Conservation (phyloP, 768 basidiomycete genomes). For the Tricholomella constricta region DNA sequence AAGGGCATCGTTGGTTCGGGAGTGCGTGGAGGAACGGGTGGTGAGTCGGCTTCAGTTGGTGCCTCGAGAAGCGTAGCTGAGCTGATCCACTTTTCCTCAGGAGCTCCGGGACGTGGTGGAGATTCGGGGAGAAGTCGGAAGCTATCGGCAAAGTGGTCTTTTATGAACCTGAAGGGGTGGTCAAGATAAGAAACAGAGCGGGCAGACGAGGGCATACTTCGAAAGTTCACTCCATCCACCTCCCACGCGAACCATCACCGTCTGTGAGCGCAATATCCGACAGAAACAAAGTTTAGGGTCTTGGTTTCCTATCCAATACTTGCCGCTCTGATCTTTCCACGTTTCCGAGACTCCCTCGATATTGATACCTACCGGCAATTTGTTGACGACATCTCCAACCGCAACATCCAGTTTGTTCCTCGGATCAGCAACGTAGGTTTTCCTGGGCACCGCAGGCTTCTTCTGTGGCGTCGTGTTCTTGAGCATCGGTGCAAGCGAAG, state of each 20-base stretch:
- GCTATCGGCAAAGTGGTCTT: conserved; percentile 82
- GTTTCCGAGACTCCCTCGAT: conserved; percentile 79
- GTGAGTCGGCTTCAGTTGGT: conserved; percentile 36
- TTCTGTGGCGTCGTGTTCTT: conserved; percentile 49
- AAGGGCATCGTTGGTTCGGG: conserved; percentile 64
- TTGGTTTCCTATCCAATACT: conserved; percentile 95
- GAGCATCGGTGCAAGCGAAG: conserved; percentile 35
- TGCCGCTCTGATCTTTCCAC: conserved; percentile 92
- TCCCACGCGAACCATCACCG: conserved; percentile 95
- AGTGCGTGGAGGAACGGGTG: conserved; percentile 45
- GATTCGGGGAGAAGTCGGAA: conserved; percentile 74
- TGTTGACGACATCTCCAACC: conserved; percentile 90
- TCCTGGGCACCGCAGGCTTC: conserved; percentile 45
- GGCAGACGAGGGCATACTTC: conserved; percentile 54
- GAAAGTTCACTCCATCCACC: conserved; percentile 94
- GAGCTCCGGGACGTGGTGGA: conserved; percentile 49
- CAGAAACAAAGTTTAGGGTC: conserved; percentile 91
- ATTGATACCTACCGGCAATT: conserved; percentile 81
- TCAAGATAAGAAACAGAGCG: conserved; percentile 1
- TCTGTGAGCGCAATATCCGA: conserved; percentile 86
- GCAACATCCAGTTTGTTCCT: conserved; percentile 91
- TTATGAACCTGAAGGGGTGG: conserved; percentile 66
- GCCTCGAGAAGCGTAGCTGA: conserved; percentile 70
- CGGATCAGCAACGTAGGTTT: conserved; percentile 84
- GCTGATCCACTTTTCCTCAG: conserved; percentile 84